Base-by-base conservation (phyloP, 2,329 filamentous ascomycete species). In the Fusarium praegraminearum region DNA sequence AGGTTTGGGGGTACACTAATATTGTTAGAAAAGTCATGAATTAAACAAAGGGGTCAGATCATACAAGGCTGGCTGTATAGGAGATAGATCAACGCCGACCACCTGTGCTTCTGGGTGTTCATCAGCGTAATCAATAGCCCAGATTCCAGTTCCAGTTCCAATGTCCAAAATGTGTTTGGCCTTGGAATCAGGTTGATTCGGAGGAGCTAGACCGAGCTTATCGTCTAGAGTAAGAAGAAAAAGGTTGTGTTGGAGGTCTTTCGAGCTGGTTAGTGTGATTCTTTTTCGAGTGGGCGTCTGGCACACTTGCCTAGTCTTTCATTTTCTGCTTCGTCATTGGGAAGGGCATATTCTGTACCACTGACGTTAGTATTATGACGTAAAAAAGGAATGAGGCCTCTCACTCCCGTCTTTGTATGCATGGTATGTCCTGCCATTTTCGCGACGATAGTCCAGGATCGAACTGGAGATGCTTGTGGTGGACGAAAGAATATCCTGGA, bases 61-160 rank as follows among this genome's bases (percentile, higher is more conserved):
- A 15, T 62, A 70, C 51, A 72, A 68, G 2, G 18, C 41, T 1
- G 67, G 70, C n/a, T 72, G 63, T 7, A 58, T 72, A 7, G 69
- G 67, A 2, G 60, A 72, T 4, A 71, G 38, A 20, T 72, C 70
- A 12, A 66, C 57, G 0, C 63, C 67, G 9, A 45, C 36, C 4
- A 72, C 43, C 63, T 72, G 38, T 2, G 69, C 33, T 7, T 67
- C 51, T 9, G 65, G 65, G 3, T 67, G 55, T 18, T 72, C 69
- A 13, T 69, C 69, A 1, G 46, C 69, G 26, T 57, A 72, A 26
- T 73, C 70, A 2, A 73, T 56, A 2, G 70, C 70, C 70, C 70
- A 73, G 4, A 73, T 69, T 6, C 70, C 67, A 5, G 70, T 73
- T 1, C 70, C 70, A 1, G 70, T 73, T 12, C 70, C 70, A 7